Conservation (phyloP, 2,329 filamentous ascomycete species). For the Aureobasidium sp. region DNA sequence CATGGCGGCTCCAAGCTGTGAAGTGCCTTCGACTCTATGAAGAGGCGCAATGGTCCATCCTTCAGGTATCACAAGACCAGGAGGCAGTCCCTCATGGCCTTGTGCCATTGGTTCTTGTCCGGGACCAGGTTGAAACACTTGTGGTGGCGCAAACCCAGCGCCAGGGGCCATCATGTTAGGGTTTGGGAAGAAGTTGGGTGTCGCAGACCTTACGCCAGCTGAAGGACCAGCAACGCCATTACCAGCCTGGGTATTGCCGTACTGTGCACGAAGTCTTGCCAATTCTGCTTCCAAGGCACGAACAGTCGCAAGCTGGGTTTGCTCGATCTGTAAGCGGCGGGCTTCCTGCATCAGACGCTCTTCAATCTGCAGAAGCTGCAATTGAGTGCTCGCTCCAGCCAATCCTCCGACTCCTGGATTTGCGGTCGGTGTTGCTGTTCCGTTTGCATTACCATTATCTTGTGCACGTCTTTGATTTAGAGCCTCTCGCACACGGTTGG, state of each 20-base stretch:
- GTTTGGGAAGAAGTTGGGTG: not conserved
- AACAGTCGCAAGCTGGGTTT: slow-evolving; percentile 63
- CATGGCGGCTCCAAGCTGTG: not conserved
- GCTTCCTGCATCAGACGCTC: slow-evolving; percentile 63
- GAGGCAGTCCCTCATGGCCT: slow-evolving; percentile 43
- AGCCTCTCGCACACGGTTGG: slow-evolving; percentile 39
- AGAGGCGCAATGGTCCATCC: slow-evolving; percentile 47
- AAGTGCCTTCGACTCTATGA: slow-evolving; percentile 26
- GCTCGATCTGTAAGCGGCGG: slow-evolving; percentile 53
- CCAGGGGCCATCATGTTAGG: not conserved
- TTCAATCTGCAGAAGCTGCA: slow-evolving; percentile 60
- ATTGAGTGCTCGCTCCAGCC: slow-evolving; percentile 32
- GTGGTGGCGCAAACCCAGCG: slow-evolving; percentile 24
- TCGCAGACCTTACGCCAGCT: not conserved
- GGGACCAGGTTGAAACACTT: slow-evolving; percentile 26
- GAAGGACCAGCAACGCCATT: slow-evolving; percentile 9
- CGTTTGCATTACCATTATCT: not conserved
- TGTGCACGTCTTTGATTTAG: slow-evolving; percentile 18
- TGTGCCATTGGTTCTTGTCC: slow-evolving; percentile 30
- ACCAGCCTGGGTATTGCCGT: slow-evolving; percentile 21
- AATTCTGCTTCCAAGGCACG: slow-evolving; percentile 62
- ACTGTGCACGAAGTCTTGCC: slow-evolving; percentile 50
- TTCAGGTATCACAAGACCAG: slow-evolving; percentile 45
- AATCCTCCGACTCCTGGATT: slow-evolving; percentile 16
- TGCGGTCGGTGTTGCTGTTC: slow-evolving; percentile 20